Conservation (phyloP, 2,329 filamentous ascomycete genomes). For the Penicillium expansum region DNA sequence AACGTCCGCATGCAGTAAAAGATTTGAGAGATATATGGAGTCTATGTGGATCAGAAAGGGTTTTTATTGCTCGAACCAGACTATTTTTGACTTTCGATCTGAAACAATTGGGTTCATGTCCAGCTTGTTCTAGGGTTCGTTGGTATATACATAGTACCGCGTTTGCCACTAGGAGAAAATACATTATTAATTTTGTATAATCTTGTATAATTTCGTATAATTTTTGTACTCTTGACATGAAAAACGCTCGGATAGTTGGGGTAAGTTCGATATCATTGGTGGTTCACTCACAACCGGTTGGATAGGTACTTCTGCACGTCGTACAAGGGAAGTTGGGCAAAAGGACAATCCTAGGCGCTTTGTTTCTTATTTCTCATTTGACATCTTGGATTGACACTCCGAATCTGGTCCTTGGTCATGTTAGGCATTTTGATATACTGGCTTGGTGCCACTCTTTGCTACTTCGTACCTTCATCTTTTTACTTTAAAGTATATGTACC, state of each 20-base stretch:
- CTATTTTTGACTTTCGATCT: conserved; percentile 1
- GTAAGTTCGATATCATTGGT: background rate
- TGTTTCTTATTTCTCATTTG: background rate
- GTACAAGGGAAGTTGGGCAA: conserved; percentile 17
- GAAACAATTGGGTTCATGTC: conserved; percentile 2
- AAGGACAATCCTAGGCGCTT: conserved; percentile 7
- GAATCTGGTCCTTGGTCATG: background rate
- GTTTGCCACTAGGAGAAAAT: background rate
- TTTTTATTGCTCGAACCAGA: background rate
- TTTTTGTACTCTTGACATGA: too few relatives aligned
- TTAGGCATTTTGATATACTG: background rate
- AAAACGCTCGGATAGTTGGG: background rate
- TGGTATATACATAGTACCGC: background rate
- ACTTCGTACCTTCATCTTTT: background rate
- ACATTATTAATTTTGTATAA: too few relatives aligned
- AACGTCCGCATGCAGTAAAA: background rate
- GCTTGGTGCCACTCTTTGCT: background rate
- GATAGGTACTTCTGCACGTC: conserved; percentile 15
- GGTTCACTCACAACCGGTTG: background rate
- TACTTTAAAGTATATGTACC: background rate
- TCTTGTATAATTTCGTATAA: too few relatives aligned
- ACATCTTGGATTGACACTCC: background rate
- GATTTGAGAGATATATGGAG: background rate
- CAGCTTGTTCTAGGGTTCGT: background rate
- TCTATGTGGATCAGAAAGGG: background rate